Percentiles rank a stretch among this genome's conserved stretches.
Conservation (phyloP, 2,329 filamentous ascomycete species). For the Pseudocercospora ulei region DNA sequence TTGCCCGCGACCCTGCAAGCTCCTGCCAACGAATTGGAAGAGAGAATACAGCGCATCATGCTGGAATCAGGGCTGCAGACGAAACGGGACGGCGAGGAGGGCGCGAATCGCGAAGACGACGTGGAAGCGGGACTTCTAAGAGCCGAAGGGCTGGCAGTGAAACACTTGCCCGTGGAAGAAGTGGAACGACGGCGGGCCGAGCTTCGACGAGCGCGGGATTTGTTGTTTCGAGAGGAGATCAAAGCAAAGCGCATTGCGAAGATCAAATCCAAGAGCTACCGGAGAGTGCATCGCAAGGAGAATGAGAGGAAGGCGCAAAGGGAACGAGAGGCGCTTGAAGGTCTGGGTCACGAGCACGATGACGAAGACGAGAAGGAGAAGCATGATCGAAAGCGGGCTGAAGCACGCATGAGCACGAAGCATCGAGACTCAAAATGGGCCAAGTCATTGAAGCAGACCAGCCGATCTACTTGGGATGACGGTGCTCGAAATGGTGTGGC, state of each 20-base stretch:
- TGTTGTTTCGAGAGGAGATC: slow-evolving; percentile 79
- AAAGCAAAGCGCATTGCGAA: slow-evolving; percentile 91
- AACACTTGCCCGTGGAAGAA: slow-evolving; percentile 62
- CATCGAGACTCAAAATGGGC: slow-evolving; percentile 89
- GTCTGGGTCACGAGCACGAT: slow-evolving; percentile 50
- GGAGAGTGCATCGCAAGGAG: slow-evolving; percentile 79
- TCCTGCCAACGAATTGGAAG: slow-evolving; percentile 71
- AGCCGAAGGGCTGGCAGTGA: slow-evolving; percentile 59
- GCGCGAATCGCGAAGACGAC: slow-evolving; percentile 46
- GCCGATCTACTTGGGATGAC: slow-evolving; percentile 78
- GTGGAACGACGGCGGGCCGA: slow-evolving; percentile 62
- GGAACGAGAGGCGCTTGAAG: slow-evolving; percentile 49
- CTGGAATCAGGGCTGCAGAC: slow-evolving; percentile 68
- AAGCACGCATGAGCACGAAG: slow-evolving; percentile 74
- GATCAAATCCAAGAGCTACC: slow-evolving; percentile 95
- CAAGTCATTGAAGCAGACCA: slow-evolving; percentile 68
- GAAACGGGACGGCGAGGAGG: slow-evolving; percentile 36
- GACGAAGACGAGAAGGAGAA: slow-evolving; percentile 54
- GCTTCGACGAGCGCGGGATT: slow-evolving; percentile 68
- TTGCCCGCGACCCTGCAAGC: slow-evolving; percentile 49
- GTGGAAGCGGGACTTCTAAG: slow-evolving; percentile 57
- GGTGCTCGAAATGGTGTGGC: slow-evolving; percentile 67
- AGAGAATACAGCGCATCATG: slow-evolving; percentile 77
- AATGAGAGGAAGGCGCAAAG: slow-evolving; percentile 50
- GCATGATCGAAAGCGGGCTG: slow-evolving; percentile 64